Percentiles rank a stretch among this genome's conserved stretches.
Conservation (phyloP, 2,329 filamentous ascomycete species). For the Alternaria brassicicola region DNA sequence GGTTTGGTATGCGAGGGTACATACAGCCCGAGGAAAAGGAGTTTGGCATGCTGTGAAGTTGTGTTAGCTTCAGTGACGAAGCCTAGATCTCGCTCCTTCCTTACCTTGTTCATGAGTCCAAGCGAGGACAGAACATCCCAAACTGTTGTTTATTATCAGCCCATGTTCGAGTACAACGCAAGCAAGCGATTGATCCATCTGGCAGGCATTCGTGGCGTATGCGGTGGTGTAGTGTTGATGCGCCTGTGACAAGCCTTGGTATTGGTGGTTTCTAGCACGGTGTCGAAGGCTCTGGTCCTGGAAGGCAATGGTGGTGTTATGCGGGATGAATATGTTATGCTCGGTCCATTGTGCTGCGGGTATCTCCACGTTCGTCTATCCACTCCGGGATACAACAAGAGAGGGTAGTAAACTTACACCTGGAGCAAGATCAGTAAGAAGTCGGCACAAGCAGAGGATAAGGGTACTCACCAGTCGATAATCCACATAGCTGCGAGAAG, state of each 20-base stretch:
- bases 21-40: conserved; percentile 74
- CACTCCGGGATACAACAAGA: conserved; percentile 4
- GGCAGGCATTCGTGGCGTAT: background rate
- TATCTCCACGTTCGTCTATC: background rate
- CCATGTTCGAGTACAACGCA: background rate
- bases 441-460: background rate
- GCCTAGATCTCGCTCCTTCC: conserved; percentile 2
- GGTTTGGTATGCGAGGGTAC: background rate
- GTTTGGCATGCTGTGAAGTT: conserved; percentile 64
- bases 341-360: background rate
- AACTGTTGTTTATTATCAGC: conserved; percentile 58
- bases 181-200: background rate
- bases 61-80: conserved; percentile 11
- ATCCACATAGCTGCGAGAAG: conserved; percentile 73
- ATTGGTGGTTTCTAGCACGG: background rate
- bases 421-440: conserved; percentile 24
- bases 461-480: conserved; percentile 73
- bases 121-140: conserved; percentile 88
- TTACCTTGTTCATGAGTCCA: conserved; percentile 80
- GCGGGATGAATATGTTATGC: background rate
- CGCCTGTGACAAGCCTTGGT: background rate
- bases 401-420: conserved; percentile 37
- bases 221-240: background rate
- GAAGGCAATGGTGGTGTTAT: background rate
- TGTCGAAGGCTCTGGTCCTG: background rate